A percentile compares a stretch with the other conserved stretches of the same genome.
Evolutionary conservation across 1,284 basidiomycete genomes (phyloP).

Genomic region (Pseudozyma tsukubaensis): DNA sequence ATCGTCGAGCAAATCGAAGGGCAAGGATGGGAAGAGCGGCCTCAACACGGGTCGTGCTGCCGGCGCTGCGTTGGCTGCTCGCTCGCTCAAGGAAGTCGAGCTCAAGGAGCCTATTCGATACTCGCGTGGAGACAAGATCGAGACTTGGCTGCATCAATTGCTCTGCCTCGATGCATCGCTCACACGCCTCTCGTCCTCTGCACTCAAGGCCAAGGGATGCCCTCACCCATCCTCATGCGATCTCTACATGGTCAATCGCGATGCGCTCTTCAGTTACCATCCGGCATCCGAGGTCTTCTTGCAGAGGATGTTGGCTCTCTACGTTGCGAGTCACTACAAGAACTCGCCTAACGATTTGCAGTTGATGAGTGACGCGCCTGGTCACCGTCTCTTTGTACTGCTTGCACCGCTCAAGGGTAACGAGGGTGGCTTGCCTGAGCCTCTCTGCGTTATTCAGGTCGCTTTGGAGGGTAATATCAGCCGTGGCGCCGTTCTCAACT

Average conservation of each 20-base stretch:
- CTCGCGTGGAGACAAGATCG: constrained; percentile 84
- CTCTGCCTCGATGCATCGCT: constrained; percentile 94
- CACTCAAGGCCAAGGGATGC: constrained; percentile 54
- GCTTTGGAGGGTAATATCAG: constrained; percentile 95
- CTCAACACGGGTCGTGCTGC: constrained; percentile 48
- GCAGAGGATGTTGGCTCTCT: constrained; percentile 97
- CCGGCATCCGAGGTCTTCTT: constrained; percentile 96
- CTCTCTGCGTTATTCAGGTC: constrained; percentile 88
- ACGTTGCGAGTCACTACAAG: constrained; percentile 98
- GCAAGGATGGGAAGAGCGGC: constrained; percentile 69
- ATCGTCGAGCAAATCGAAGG: constrained; percentile 69
- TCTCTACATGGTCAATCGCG: constrained; percentile 93
- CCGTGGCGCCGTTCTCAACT: constrained; percentile 85
- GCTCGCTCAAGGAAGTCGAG: constrained; percentile 91
- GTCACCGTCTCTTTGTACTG: constrained; percentile 95
- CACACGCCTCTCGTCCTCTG: constrained; percentile 72
- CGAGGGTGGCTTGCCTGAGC: constrained; percentile 69
- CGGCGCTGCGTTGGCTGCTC: constrained; percentile 72
- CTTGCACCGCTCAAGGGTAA: constrained; percentile 75
- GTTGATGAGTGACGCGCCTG: constrained; percentile 94
- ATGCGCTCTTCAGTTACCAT: constrained; percentile 97
- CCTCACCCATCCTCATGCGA: constrained; percentile 95
- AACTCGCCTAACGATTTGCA: constrained; percentile 99
- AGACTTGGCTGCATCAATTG: constrained; percentile 91
- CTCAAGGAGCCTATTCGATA: constrained; percentile 96